Evolutionary conservation across 2,329 filamentous ascomycete species (phyloP).

Genomic region (Penicillium brasilianum): DNA sequence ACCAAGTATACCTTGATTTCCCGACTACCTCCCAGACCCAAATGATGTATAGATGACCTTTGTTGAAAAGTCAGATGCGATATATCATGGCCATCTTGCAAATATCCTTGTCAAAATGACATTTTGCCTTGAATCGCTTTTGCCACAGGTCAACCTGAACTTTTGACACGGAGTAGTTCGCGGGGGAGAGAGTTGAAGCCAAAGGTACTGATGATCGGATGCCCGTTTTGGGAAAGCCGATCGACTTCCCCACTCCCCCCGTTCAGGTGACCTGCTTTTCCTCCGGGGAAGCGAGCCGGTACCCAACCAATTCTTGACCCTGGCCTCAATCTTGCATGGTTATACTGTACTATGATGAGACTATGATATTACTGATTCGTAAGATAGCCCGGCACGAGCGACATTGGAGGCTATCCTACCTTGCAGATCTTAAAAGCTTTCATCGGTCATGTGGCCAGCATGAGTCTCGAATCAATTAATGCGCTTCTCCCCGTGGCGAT

Average conservation of each 20-base stretch:
- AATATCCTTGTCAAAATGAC: neutral
- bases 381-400: neutral
- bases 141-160: slow-evolving; percentile 1
- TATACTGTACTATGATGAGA: neutral
- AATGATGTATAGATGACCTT: slow-evolving; percentile 2
- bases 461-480: neutral
- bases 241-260: slow-evolving; percentile 14
- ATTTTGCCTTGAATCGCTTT: neutral
- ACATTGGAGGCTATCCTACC: neutral
- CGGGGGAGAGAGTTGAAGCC: neutral
- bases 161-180: neutral
- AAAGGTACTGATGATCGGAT: slow-evolving; percentile 21
- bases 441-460: slow-evolving; percentile 3
- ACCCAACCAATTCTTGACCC: neutral
- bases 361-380: neutral
- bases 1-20: neutral
- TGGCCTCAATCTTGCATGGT: neutral
- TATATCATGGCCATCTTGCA: neutral
- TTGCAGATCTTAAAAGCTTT: slow-evolving; percentile 3
- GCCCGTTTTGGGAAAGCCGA: slow-evolving; percentile 26
- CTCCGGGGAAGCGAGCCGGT: neutral
- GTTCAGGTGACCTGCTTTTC: slow-evolving; percentile 1
- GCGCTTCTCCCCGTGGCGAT: neutral
- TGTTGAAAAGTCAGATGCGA: neutral
- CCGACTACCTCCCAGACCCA: too few species aligned